Evolutionary conservation across 148 eudicot species (phyloP).

Genomic region (Salicornia ramosissima): DNA sequence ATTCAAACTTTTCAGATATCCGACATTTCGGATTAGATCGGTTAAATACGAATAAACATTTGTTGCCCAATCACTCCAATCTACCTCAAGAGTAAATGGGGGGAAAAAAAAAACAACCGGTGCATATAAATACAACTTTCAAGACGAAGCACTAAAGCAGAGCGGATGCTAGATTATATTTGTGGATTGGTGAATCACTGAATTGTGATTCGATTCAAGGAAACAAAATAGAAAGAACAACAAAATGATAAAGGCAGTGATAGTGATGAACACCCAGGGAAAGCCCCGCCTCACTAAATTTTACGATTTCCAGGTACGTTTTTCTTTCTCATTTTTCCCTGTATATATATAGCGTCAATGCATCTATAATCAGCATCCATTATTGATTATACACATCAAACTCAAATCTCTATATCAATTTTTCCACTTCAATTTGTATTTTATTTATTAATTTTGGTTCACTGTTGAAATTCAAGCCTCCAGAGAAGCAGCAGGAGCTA

Average conservation of each 20-base stretch:
- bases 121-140: too few relatives aligned
- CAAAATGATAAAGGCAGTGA: constrained; percentile 41
- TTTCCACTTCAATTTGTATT: neutral
- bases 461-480: constrained; percentile 33
- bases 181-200: too few relatives aligned
- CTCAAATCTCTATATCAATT: neutral
- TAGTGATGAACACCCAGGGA: constrained; percentile 45
- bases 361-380: neutral
- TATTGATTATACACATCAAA: neutral
- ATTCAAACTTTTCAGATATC: too few relatives aligned
- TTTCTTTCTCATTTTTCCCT: neutral
- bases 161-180: too few relatives aligned
- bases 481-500: constrained; percentile 76
- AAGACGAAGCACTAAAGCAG: too few relatives aligned
- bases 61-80: too few relatives aligned
- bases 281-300: constrained; percentile 41
- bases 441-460: neutral
- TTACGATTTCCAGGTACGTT: constrained; percentile 34
- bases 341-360: neutral
- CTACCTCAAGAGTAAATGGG: too few relatives aligned
- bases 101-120: too few relatives aligned
- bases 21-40: too few relatives aligned
- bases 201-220: too few relatives aligned
- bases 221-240: too few relatives aligned
- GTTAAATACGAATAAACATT: too few relatives aligned